These are phyloP conservation scores for Nyctanthes arbortristis DNA, from an alignment of 257 asterid species.

Conservation along the genomic window DNA sequence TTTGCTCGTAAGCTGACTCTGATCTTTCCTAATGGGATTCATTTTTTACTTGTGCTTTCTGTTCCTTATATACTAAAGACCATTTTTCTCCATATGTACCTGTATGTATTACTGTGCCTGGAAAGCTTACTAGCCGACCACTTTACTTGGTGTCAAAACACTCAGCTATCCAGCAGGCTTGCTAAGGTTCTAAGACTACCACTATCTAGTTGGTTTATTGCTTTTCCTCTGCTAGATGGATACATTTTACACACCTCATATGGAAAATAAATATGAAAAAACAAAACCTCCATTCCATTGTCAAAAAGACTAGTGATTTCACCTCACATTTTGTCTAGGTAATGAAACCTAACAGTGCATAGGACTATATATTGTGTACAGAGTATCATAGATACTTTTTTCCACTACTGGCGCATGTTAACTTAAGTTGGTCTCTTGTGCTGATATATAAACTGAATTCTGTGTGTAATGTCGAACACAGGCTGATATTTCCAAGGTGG, in stretches of 20 bases:
- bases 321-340: background rate
- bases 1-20: constrained; percentile 18
- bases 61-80: background rate
- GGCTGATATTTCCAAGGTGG: constrained; percentile 47
- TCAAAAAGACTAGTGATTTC: background rate
- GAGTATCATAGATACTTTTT: background rate
- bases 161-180: background rate
- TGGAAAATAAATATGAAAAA: background rate
- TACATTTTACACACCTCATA: background rate
- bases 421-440: background rate
- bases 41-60: background rate
- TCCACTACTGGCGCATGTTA: constrained; percentile 1
- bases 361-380: background rate
- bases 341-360: background rate
- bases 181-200: background rate
- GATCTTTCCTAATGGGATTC: background rate
- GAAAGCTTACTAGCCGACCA: background rate
- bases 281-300: background rate
- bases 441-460: background rate
- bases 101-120: background rate
- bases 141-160: background rate
- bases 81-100: background rate
- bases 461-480: constrained; percentile 18
- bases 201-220: background rate
- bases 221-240: background rate